Base-by-base conservation (phyloP, 306 rosid species). In the Acacia confusa region DNA sequence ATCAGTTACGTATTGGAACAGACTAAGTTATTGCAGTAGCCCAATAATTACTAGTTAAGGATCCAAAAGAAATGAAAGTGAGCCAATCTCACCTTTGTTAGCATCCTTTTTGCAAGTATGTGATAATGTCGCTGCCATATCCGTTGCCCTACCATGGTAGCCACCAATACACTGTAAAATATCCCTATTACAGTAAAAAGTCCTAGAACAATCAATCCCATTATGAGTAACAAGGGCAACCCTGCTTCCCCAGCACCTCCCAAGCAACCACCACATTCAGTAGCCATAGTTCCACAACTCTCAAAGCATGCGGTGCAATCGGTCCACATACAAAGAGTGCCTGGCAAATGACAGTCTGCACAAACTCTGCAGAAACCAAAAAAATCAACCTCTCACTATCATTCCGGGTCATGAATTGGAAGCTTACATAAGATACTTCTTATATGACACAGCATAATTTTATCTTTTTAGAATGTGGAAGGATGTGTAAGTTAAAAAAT, bases 191-290 rank as follows among this genome's bases (percentile, higher is more conserved):
- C 89, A 15, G 98, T 95, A 78, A 93, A 95, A 81, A 96, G 95
- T 76, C 97, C 98, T 78, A 93, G 74, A 82, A 92, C 92, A 83
- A 96, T 61, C 90, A 96, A 79, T 72, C 94, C 94, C 98, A 91
- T 93, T 78, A 95, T 91, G 63, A 91, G 91, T 74, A 95, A 73
- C 82, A 95, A 74, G 19, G 99, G 98, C 70, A 93, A 83, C 69
- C 98, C 98, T 32, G 96, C 98, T 89, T 95, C 99, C 81, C 99
- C 97, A 66, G 98, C 96, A 82, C 99, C 99, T 68, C 98, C 98
- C 84, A 95, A 83, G 90, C 99, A 95, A 79, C 98, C 92, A 80
- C 98, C 94, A 77, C 99, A 93, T 86, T 95, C 99, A 57, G 93
- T 91, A 43, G 94, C 96, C 93, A 95, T 89, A 76, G 93, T 91